These are phyloP conservation scores for Boletus reticuloceps DNA, from an alignment of 768 basidiomycete species.

Conservation along the genomic window DNA sequence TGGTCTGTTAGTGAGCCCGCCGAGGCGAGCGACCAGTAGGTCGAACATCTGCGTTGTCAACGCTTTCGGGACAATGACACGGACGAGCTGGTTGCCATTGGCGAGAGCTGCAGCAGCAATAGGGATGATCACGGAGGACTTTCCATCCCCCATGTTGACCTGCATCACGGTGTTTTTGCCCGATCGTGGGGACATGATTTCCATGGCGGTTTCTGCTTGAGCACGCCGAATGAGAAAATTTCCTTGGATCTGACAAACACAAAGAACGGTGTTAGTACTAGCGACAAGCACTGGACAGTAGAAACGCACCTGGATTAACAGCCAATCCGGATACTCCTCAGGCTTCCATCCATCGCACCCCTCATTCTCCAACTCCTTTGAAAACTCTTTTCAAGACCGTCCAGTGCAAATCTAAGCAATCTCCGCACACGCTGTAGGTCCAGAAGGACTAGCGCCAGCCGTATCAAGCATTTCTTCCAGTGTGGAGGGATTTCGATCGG, in stretches of 20 bases:
- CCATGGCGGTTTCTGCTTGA: neutral
- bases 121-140: neutral
- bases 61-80: conserved; percentile 31
- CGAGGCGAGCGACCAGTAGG: conserved; percentile 24
- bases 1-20: too few relatives aligned
- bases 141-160: too few relatives aligned
- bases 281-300: too few relatives aligned
- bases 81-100: neutral
- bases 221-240: neutral
- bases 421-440: neutral
- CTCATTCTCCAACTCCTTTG: neutral
- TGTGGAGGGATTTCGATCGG: neutral
- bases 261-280: neutral
- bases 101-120: neutral
- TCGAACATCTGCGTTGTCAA: conserved; percentile 41
- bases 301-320: conserved; percentile 7
- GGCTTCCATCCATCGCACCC: neutral
- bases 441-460: neutral
- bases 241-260: conserved; percentile 36
- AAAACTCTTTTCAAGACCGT: neutral
- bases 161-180: neutral
- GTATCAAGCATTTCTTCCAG: neutral
- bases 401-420: neutral
- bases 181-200: neutral
- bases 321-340: conserved; percentile 33